Base-by-base conservation (phyloP, 225 moss, liverwort and hornwort genomes). In the Rhytidiadelphus loreus region DNA sequence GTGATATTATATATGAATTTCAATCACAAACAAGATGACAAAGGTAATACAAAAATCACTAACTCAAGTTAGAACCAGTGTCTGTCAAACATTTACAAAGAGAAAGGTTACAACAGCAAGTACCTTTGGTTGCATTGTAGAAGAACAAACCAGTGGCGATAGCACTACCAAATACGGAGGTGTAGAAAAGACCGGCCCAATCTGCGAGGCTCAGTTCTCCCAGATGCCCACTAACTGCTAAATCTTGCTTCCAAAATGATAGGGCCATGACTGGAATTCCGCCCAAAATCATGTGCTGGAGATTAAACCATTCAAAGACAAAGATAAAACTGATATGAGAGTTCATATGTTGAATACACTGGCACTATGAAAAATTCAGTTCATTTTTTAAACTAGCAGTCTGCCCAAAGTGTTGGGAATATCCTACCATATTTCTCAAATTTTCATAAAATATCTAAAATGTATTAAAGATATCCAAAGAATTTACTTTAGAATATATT, bases 141-240 rank as follows among this genome's bases (percentile, higher is more conserved):
- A 87, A 91, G 84, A 93, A 98, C 59, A 97, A 89, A 60, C 98
- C 98, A 83, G 92, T 94, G 81, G 96, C 93, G 64, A 96, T 90
- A n/a, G 98, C 98, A 89, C 97, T 95, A 13, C 95, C 98, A 77
- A 89, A 96, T 18, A 97, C 89, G 81, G 95, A 94, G 52, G 95
- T 93, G 77, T 97, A 98, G 18, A 93, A 83, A 43, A 97, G 94
- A 25, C 91, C 94, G 86, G 88, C 90, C 96, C 97, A 98, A 83
- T 98, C 96, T 83, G 23, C 89, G 10, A 91, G 82, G 83, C 73
- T 89, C 86, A 98, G 84, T 59, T 96, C 97, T 81, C 92, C 86
- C 76, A 97, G 81, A 86, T 96, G 97, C 50, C 97, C 95, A 86
- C 82, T 94, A 3, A 98, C 88, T 50, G 93, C 97, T 68, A 94